Conservation (phyloP, 2,329 filamentous ascomycete genomes). For the Arachnopeziza araneosa region DNA sequence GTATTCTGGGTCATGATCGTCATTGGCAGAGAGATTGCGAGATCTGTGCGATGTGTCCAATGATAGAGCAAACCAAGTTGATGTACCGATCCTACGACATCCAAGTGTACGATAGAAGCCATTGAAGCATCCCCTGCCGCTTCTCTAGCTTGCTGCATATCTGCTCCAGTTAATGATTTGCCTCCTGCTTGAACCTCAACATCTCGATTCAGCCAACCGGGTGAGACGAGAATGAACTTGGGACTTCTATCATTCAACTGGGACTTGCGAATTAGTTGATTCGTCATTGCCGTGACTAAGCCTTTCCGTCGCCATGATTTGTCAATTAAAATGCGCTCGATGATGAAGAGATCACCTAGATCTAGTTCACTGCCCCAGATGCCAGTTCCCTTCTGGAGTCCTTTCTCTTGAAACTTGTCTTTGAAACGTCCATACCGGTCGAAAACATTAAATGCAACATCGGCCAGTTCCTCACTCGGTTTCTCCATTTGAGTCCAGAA, state of each 20-base stretch:
- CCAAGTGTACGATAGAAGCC: slow-evolving; percentile 28
- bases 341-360: slow-evolving; percentile 23
- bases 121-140: slow-evolving; percentile 8
- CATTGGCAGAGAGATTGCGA: not conserved
- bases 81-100: slow-evolving; percentile 31
- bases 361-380: slow-evolving; percentile 29
- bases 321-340: slow-evolving; percentile 19
- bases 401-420: slow-evolving; percentile 28
- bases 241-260: not conserved
- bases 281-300: slow-evolving; percentile 22
- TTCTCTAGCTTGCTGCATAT: not conserved
- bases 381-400: slow-evolving; percentile 25
- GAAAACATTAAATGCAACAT: slow-evolving; percentile 34
- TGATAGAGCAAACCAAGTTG: slow-evolving; percentile 24
- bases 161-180: not conserved
- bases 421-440: slow-evolving; percentile 35
- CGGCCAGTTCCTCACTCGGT: slow-evolving; percentile 24
- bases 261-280: not conserved
- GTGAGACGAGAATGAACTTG: not conserved
- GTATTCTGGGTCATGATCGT: not conserved
- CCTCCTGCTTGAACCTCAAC: not conserved
- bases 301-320: slow-evolving; percentile 27
- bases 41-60: not conserved
- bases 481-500: slow-evolving; percentile 34
- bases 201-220: not conserved